Conservation (phyloP, 257 asterid species). For the Mitragyna speciosa region DNA sequence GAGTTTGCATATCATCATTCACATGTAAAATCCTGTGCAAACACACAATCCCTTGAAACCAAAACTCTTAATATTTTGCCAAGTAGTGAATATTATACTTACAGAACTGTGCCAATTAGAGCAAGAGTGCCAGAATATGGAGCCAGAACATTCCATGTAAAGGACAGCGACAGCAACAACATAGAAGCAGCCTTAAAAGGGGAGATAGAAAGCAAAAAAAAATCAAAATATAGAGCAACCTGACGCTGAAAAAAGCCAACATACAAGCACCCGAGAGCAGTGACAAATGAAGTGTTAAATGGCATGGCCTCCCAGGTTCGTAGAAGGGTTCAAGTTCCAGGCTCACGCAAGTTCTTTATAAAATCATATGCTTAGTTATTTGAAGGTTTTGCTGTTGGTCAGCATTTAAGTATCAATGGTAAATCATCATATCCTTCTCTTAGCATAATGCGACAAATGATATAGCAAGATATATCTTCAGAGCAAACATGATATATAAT, state of each 20-base stretch:
- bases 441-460: not conserved
- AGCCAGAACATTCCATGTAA: conserved; percentile 78
- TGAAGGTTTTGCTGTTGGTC: not conserved
- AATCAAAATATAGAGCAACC: not conserved
- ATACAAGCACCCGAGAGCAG: not conserved
- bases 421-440: not conserved
- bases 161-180: conserved; percentile 79
- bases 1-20: not conserved
- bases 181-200: conserved; percentile 75
- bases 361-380: not conserved
- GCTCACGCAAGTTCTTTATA: not conserved
- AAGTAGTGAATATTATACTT: conserved; percentile 36
- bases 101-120: conserved; percentile 86
- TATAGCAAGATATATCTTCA: not conserved
- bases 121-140: conserved; percentile 82
- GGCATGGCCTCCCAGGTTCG: not conserved
- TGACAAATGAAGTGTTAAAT: not conserved
- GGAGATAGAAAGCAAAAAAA: not conserved
- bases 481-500: not conserved
- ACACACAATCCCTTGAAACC: not conserved
- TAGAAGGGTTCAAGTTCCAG: not conserved
- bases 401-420: not conserved
- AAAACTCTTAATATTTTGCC: too few species aligned
- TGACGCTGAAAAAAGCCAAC: not conserved
- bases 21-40: not conserved